Conservation (phyloP, 331 rosid genomes). For the Quercus tomentella region DNA sequence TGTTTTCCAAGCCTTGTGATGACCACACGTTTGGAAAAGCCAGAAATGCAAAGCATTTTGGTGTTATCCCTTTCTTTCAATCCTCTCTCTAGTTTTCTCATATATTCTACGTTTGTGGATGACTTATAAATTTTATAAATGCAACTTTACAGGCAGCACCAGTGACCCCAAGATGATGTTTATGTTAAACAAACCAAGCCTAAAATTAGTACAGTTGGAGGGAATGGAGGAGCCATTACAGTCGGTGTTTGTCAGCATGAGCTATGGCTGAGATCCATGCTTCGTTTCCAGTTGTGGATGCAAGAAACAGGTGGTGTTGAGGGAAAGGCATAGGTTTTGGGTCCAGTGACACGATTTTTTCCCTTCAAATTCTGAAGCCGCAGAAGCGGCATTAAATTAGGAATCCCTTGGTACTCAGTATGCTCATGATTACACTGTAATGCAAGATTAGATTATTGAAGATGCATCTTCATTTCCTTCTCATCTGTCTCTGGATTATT, state of each 20-base stretch:
- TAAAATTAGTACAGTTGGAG: slow-evolving; percentile 8
- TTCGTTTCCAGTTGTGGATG: slow-evolving; percentile 9
- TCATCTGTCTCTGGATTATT: not conserved
- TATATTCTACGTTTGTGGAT: slow-evolving; percentile 1
- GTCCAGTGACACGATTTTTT: slow-evolving; percentile 5
- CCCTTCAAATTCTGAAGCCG: slow-evolving; percentile 15
- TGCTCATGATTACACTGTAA: not conserved
- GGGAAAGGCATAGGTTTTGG: not conserved
- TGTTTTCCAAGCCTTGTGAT: not conserved
- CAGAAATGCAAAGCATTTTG: not conserved
- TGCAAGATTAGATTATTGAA: slow-evolving; percentile 4
- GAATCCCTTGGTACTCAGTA: not conserved
- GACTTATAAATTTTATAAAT: slow-evolving; percentile 19
- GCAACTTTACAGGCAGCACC: slow-evolving; percentile 33
- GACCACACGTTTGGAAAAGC: not conserved
- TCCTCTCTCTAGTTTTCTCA: not conserved
- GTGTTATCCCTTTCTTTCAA: not conserved
- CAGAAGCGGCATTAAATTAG: slow-evolving; percentile 15
- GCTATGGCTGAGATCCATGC: slow-evolving; percentile 13
- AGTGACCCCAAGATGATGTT: slow-evolving; percentile 17
- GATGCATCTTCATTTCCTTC: not conserved
- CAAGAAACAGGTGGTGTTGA: not conserved
- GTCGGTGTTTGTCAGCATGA: slow-evolving; percentile 7
- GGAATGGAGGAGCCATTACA: slow-evolving; percentile 9
- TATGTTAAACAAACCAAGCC: slow-evolving; percentile 13